Evolutionary conservation across 805 yeast species (phyloP), one percentile per base, ranked within the genome.

Genomic region (Tetrapisispora phaffii): DNA sequence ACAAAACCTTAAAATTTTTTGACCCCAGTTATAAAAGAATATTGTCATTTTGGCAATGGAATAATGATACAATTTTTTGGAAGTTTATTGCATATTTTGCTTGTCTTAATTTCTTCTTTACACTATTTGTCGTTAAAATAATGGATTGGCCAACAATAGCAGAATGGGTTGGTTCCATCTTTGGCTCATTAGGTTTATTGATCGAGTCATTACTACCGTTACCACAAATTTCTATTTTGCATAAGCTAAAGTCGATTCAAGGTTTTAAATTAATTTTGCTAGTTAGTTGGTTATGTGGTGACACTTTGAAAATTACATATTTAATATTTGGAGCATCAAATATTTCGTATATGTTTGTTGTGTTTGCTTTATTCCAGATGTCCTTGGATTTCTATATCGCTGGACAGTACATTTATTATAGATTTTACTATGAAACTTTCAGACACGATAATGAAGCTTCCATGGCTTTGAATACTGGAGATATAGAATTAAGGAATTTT

Each of bases 221-320:
- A 49, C 90, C 93, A 15, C 87, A 85, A 66, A 79, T 85, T 40
- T 67, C 85, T n/a, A 65, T 85, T 49, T 70, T 85, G 40, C 74
- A 77, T 57, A 72, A 87, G 46, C 54, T 81, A 23, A 77, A 78
- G 53, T 76, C 86, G 0, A 78, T 84, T 7, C 82, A 82, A 51
- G 90, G 93, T 48, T 88, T 88, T 67, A 82, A 87, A 55, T 69
- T 80, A 42, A 76, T 90, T 23, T 67, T 88, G 29, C 60, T 88
- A 32, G 65, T 87, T 17, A 81, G 89, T 56, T 88, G 97, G 97
- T 68, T 88, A 4, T 81, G 90, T 48, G 96, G 96, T 46, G 97
- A 88, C 65, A 68, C 82, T 34, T 74, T 86, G 33, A 89, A 89
- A 60, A 75, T 86, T 21, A 69, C 80, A 43, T 85, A 85, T 56